Evolutionary conservation across 345 rosid genomes (phyloP).

Genomic region (Gossypium herbaceum): DNA sequence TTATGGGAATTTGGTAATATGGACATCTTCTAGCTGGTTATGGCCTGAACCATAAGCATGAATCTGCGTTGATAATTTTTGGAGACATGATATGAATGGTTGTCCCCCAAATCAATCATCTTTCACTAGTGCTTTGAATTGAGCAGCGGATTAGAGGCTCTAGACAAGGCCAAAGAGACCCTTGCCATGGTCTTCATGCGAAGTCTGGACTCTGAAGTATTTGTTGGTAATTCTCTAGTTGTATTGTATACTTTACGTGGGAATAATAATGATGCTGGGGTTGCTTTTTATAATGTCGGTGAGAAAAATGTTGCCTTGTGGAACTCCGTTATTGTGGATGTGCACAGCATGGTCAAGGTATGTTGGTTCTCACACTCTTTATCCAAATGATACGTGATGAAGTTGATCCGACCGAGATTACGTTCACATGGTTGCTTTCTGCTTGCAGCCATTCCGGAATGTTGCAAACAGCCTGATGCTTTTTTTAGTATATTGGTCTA

Average conservation of each 20-base stretch:
- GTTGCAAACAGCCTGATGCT: slow-evolving; percentile 54
- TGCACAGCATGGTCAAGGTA: slow-evolving; percentile 65
- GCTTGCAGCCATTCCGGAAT: slow-evolving; percentile 71
- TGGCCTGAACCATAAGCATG: slow-evolving; percentile 46
- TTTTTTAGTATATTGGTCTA: slow-evolving; percentile 39
- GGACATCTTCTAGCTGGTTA: slow-evolving; percentile 64
- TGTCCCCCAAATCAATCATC: slow-evolving; percentile 67
- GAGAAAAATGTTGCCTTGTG: slow-evolving; percentile 56
- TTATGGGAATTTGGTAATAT: slow-evolving; percentile 46
- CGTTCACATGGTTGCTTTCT: slow-evolving; percentile 73
- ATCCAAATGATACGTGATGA: slow-evolving; percentile 49
- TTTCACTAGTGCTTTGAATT: slow-evolving; percentile 57
- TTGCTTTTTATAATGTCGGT: slow-evolving; percentile 35
- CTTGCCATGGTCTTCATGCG: slow-evolving; percentile 45
- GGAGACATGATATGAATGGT: slow-evolving; percentile 43
- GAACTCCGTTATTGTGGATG: slow-evolving; percentile 61
- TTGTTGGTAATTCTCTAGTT: slow-evolving; percentile 61
- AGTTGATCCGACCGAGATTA: slow-evolving; percentile 59
- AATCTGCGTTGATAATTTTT: slow-evolving; percentile 45
- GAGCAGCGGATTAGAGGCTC: slow-evolving; percentile 53
- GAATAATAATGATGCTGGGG: slow-evolving; percentile 33
- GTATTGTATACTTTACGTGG: slow-evolving; percentile 62
- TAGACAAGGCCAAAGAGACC: slow-evolving; percentile 61
- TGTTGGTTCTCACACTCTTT: slow-evolving; percentile 45
- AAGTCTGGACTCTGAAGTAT: slow-evolving; percentile 47